Percentiles rank a stretch among this genome's conserved stretches.
Evolutionary conservation across 495 filamentous ascomycete species (phyloP).

Genomic region (Astrothelium macrocarpum): DNA sequence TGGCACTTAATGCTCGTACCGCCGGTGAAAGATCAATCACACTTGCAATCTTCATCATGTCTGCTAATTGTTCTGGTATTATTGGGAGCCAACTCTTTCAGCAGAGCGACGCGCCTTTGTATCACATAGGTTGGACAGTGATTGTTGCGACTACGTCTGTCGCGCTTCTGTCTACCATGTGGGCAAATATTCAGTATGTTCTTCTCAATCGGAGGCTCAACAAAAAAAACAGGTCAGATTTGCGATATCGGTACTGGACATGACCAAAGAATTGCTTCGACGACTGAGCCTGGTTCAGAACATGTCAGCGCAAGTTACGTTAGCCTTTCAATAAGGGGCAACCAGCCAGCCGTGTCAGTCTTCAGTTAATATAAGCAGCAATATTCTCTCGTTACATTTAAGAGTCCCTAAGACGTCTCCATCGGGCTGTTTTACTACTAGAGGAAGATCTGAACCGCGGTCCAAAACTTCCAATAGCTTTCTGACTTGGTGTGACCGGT

Average conservation of each 20-base stretch:
- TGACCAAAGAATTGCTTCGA: not conserved
- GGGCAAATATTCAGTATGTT: conserved; percentile 13
- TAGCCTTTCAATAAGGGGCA: too few relatives aligned
- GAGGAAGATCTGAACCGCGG: too few relatives aligned
- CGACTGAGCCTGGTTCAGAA: too few relatives aligned
- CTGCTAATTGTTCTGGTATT: conserved; percentile 18
- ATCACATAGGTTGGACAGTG: conserved; percentile 13
- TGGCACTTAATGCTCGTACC: conserved; percentile 29
- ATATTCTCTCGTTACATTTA: too few relatives aligned
- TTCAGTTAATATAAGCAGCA: too few relatives aligned
- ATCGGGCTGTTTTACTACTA: too few relatives aligned
- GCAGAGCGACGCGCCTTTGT: conserved; percentile 14
- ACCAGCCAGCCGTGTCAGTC: too few relatives aligned
- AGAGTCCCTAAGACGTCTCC: too few relatives aligned
- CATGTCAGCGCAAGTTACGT: too few relatives aligned
- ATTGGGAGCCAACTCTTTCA: conserved; percentile 21
- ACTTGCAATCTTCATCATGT: conserved; percentile 26
- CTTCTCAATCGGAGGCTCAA: conserved; percentile 6
- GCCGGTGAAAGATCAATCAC: conserved; percentile 34
- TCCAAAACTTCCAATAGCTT: too few relatives aligned
- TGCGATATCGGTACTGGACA: not conserved
- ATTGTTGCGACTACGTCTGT: conserved; percentile 5
- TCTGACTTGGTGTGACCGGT: too few relatives aligned
- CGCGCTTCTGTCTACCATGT: conserved; percentile 4
- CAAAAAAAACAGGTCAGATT: not conserved